Conservation (phyloP, 306 rosid species). For the Trifolium repens region DNA sequence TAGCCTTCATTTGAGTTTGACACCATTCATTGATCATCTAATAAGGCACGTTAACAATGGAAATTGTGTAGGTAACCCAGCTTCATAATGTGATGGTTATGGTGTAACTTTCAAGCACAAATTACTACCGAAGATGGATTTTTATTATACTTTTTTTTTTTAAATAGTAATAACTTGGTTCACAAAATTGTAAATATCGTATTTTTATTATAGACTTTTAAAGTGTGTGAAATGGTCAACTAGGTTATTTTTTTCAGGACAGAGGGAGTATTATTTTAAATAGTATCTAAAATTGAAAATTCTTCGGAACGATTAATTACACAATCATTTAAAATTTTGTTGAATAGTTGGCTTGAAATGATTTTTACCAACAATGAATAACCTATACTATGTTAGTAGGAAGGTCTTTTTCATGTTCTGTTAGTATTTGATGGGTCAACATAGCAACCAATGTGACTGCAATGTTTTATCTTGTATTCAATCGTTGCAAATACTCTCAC, state of each 20-base stretch:
- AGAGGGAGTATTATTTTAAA: too few species aligned
- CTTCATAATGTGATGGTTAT: constrained; percentile 9
- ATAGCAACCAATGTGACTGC: constrained; percentile 22
- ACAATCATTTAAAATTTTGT: too few species aligned
- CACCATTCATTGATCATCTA: constrained; percentile 50
- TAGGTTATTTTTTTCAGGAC: too few species aligned
- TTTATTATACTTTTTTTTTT: too few species aligned
- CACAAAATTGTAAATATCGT: not conserved
- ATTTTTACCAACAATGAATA: constrained; percentile 33
- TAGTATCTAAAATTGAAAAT: too few species aligned
- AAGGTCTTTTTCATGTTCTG: constrained; percentile 46
- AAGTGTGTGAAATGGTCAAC: too few species aligned
- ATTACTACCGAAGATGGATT: not conserved
- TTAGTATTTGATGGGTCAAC: constrained; percentile 45
- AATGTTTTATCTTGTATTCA: constrained; percentile 36
- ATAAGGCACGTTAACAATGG: constrained; percentile 24
- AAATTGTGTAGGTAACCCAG: not conserved
- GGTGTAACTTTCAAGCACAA: constrained; percentile 32
- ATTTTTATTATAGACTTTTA: too few species aligned
- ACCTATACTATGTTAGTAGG: constrained; percentile 29
- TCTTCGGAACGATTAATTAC: too few species aligned
- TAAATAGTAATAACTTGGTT: not conserved
- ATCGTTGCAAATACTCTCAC: not conserved
- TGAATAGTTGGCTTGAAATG: not conserved
- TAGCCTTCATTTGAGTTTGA: constrained; percentile 56